Base-by-base conservation (phyloP, 2,329 filamentous ascomycete species). In the Cryphonectria japonica region DNA sequence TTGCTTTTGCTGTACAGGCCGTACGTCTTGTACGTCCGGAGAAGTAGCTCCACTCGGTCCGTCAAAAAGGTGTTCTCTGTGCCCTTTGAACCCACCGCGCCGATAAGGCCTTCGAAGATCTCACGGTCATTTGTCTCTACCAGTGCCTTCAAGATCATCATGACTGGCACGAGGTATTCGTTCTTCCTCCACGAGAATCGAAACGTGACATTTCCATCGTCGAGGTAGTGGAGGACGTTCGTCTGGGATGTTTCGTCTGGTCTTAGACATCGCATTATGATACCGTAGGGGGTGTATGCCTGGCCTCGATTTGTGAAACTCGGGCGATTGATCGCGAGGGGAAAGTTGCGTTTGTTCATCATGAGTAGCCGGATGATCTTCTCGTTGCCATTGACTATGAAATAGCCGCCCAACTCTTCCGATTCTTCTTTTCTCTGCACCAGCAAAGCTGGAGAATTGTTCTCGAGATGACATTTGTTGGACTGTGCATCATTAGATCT, bases 241-340 rank as follows among this genome's bases (percentile, higher is more conserved):
- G 95, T 98, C 82, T 98, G 95, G 41, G 95, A 98, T 11, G 95
- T 98, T 83, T 99, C 94, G 82, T 99, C 96, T n/a, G 95, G 95
- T 71, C 96, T 90, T 69, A 98, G 94, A 2, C 92, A 97, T 82
- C 96, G 91, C 75, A 98, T 90, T 77, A 97, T 93, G 71, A 98
- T 92, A 85, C 94, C 96, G 78, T 90, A 96, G 71, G 93, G 92
- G 14, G 94, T 97, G 83, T 98, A 99, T 73, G 93, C 88, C 29
- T 91, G 86, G 52, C 96, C 96, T 83, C 96, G 91, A 77, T 93
- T 95, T 74, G 89, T 88, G 83, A 98, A 99, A 75, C 95, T 97
- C 65, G 92, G 91, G 79, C 96, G 93, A 76, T 93, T 89, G 80
- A 98, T 98, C 63, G 95, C 95, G 89, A 98, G 93, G 66, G 96